Percentiles rank a stretch among this genome's conserved stretches.
These are phyloP conservation scores for Suzukiozyma palmioleophila DNA, from an alignment of 1,139 yeast species.

Conservation along the genomic window DNA sequence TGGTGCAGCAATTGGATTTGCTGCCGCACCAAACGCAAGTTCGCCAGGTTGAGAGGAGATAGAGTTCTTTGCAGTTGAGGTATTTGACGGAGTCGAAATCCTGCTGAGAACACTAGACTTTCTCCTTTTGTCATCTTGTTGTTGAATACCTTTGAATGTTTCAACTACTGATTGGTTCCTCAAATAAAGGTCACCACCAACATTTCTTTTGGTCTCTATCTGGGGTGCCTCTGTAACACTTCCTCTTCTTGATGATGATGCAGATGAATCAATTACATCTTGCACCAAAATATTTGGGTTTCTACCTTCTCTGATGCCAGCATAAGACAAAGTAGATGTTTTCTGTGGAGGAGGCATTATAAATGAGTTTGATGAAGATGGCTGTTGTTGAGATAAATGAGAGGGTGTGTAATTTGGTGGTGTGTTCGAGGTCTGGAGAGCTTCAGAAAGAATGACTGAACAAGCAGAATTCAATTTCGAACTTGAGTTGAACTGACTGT, in stretches of 20 bases:
- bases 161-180: constrained; percentile 47
- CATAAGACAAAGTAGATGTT: constrained; percentile 23
- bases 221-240: constrained; percentile 42
- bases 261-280: constrained; percentile 32
- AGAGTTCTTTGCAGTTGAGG: constrained; percentile 16
- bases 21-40: constrained; percentile 1
- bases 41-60: constrained; percentile 13
- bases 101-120: constrained; percentile 32
- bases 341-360: constrained; percentile 5
- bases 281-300: constrained; percentile 23
- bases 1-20: constrained; percentile 14
- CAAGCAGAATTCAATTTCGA: constrained; percentile 15
- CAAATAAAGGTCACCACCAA: constrained; percentile 52
- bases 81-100: constrained; percentile 12
- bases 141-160: constrained; percentile 46
- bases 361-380: neutral
- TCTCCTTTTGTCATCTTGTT: constrained; percentile 42
- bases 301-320: constrained; percentile 31
- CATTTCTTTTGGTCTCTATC: constrained; percentile 48
- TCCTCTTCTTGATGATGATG: constrained; percentile 24
- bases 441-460: constrained; percentile 37
- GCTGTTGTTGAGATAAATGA: constrained; percentile 3
- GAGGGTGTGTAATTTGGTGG: constrained; percentile 5
- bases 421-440: constrained; percentile 7
- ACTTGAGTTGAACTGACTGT: constrained; percentile 15